Conservation (phyloP, 2,329 filamentous ascomycete genomes). For the Cadophora sp. region DNA sequence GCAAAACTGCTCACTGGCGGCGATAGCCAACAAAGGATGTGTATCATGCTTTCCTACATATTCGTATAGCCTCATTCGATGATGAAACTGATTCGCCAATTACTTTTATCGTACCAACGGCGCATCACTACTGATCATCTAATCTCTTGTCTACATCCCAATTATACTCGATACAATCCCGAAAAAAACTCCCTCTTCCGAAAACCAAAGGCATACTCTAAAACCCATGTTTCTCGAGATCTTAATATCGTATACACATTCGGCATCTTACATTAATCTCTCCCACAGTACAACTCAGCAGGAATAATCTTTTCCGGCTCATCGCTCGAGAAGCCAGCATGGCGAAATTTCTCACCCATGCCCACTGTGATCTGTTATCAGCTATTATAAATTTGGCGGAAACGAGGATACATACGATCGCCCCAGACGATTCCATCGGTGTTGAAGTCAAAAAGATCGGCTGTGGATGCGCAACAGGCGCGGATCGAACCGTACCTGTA, state of each 20-base stretch:
- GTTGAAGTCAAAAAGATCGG: constrained; percentile 32
- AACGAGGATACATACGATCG: constrained; percentile 26
- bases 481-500: constrained; percentile 32
- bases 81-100: neutral
- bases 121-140: neutral
- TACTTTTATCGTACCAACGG: neutral
- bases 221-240: too few species aligned
- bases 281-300: constrained; percentile 34
- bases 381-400: neutral
- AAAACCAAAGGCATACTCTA: too few species aligned
- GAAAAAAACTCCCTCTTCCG: too few species aligned
- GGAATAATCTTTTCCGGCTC: constrained; percentile 34
- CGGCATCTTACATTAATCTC: constrained; percentile 15
- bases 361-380: constrained; percentile 26
- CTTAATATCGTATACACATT: too few species aligned
- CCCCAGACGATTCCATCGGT: constrained; percentile 31
- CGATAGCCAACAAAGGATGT: neutral
- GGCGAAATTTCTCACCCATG: constrained; percentile 33
- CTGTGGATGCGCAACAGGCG: constrained; percentile 33
- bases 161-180: too few species aligned
- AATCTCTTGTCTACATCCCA: neutral
- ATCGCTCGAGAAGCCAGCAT: constrained; percentile 34
- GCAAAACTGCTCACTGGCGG: neutral
- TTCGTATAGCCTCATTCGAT: neutral
- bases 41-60: neutral